Evolutionary conservation across 768 basidiomycete species (phyloP).

Genomic region (Phlebiopsis flavidoalba): DNA sequence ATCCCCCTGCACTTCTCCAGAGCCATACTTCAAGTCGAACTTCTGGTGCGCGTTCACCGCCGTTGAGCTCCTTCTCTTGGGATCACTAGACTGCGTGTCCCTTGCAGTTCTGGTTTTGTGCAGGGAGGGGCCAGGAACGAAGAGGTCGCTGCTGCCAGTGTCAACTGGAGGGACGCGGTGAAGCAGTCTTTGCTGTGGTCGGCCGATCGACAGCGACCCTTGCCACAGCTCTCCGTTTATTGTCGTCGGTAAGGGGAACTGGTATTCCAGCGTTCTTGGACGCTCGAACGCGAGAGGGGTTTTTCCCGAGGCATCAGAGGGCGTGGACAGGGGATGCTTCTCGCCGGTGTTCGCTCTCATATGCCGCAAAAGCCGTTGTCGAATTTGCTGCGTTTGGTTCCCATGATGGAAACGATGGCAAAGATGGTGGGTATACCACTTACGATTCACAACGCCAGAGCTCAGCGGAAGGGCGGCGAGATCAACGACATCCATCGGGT

Average conservation of each 20-base stretch:
- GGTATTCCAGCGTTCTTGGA: background rate
- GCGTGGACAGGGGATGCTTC: background rate
- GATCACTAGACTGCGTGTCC: constrained; percentile 28
- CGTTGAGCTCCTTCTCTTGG: constrained; percentile 26
- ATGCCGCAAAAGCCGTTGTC: too few relatives aligned
- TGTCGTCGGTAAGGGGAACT: constrained; percentile 19
- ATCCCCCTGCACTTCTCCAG: constrained; percentile 33
- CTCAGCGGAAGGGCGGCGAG: background rate
- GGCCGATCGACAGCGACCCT: constrained; percentile 34
- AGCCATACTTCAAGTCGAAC: constrained; percentile 33
- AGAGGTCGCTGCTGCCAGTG: constrained; percentile 28
- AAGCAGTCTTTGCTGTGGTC: constrained; percentile 29
- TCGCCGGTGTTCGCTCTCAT: too few relatives aligned
- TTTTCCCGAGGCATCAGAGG: background rate
- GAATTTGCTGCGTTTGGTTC: too few relatives aligned
- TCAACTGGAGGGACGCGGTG: constrained; percentile 37
- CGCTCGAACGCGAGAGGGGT: background rate
- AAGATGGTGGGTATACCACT: background rate
- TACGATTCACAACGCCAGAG: background rate
- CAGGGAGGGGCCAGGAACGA: constrained; percentile 25
- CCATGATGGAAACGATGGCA: too few relatives aligned
- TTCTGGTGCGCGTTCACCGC: constrained; percentile 20
- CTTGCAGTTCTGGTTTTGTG: constrained; percentile 8
- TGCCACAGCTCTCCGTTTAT: constrained; percentile 28
- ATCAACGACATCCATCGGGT: constrained; percentile 1